Conservation (phyloP, 352 stramenopile genomes). For the Phytophthora megakarya region DNA sequence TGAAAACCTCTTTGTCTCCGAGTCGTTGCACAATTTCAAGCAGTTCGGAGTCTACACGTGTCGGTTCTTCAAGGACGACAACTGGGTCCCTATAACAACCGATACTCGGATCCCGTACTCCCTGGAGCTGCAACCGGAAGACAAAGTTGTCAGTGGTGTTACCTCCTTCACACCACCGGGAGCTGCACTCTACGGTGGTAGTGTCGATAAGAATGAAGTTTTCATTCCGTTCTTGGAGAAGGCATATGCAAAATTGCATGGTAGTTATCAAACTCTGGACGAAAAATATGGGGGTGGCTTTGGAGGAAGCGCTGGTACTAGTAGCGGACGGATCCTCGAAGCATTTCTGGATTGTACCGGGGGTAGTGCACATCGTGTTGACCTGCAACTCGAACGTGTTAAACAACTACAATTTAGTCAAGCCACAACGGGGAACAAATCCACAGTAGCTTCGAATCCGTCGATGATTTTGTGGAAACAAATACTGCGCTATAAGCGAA, state of each 20-base stretch:
- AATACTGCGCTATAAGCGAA: slow-evolving; percentile 58
- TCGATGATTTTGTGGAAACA: slow-evolving; percentile 64
- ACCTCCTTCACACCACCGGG: slow-evolving; percentile 40
- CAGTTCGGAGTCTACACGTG: slow-evolving; percentile 90
- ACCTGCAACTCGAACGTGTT: slow-evolving; percentile 57
- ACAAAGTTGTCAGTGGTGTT: slow-evolving; percentile 23
- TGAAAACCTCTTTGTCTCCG: slow-evolving; percentile 91
- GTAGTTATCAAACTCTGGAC: slow-evolving; percentile 64
- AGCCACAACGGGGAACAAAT: slow-evolving; percentile 20
- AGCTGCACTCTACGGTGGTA: slow-evolving; percentile 72
- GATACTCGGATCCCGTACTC: slow-evolving; percentile 87
- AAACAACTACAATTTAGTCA: slow-evolving; percentile 37
- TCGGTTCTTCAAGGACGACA: slow-evolving; percentile 92
- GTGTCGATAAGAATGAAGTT: slow-evolving; percentile 81
- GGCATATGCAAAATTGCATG: slow-evolving; percentile 90
- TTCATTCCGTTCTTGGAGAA: slow-evolving; percentile 91
- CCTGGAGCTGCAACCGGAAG: slow-evolving; percentile 46
- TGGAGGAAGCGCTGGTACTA: slow-evolving; percentile 40
- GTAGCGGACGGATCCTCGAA: slow-evolving; percentile 75
- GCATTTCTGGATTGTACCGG: slow-evolving; percentile 90
- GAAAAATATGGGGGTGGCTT: slow-evolving; percentile 43
- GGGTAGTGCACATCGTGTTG: slow-evolving; percentile 77
- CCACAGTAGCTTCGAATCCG: slow-evolving; percentile 32
- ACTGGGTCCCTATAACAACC: slow-evolving; percentile 88
- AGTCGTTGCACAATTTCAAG: slow-evolving; percentile 79